Conservation (phyloP, 768 basidiomycete species). For the Trametes meyenii region DNA sequence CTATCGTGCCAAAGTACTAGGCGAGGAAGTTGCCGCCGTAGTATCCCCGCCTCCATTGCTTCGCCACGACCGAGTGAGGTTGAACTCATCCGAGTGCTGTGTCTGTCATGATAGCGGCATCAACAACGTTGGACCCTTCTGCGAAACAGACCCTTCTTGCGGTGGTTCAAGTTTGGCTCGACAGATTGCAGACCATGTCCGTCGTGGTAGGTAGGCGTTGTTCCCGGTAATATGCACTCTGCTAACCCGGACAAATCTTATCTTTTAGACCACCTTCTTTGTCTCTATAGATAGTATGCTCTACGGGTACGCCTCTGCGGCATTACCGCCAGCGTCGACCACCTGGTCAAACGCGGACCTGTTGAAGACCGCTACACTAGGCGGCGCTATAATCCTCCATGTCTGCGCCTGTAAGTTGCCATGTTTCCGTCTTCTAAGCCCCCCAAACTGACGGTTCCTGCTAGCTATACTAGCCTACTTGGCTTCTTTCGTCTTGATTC, state of each 20-base stretch:
- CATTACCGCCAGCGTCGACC: slow-evolving; percentile 29
- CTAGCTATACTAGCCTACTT: slow-evolving; percentile 52
- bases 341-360: slow-evolving; percentile 18
- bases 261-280: slow-evolving; percentile 59
- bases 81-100: too few species aligned
- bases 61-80: too few species aligned
- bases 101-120: neutral
- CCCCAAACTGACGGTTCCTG: neutral
- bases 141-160: slow-evolving; percentile 21
- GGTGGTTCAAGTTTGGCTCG: slow-evolving; percentile 61
- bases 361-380: slow-evolving; percentile 19
- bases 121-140: neutral
- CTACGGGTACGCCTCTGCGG: slow-evolving; percentile 32
- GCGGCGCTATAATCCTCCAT: slow-evolving; percentile 40
- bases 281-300: slow-evolving; percentile 59
- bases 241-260: neutral
- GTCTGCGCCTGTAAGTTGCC: slow-evolving; percentile 48
- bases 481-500: slow-evolving; percentile 56
- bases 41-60: too few species aligned
- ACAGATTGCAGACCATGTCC: slow-evolving; percentile 59
- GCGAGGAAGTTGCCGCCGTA: too few species aligned
- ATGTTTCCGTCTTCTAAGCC: neutral
- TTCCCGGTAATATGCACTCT: neutral
- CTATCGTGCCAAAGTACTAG: too few species aligned
- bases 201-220: slow-evolving; percentile 48